Evolutionary conservation across 176 grass and related monocot species (phyloP).

Genomic region (Rhynchospora pubera): DNA sequence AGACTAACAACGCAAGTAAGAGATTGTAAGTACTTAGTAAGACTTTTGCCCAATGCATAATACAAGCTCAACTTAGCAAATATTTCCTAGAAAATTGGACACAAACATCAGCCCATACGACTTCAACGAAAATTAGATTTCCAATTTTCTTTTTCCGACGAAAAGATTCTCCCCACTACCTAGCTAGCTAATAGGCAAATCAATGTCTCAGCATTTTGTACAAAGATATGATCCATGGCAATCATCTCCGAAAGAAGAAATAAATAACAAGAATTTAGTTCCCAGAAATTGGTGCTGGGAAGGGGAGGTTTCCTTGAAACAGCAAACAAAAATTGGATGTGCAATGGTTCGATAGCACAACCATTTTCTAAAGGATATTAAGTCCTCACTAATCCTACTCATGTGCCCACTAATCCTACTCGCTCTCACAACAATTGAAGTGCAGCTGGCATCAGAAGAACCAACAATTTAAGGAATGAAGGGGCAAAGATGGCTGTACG

Average conservation of each 20-base stretch:
- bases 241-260: background rate
- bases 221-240: background rate
- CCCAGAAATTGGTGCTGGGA: background rate
- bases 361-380: background rate
- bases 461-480: background rate
- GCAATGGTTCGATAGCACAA: background rate
- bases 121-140: background rate
- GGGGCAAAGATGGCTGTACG: slow-evolving; percentile 16
- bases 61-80: background rate
- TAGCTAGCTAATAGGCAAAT: background rate
- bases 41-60: too few relatives aligned
- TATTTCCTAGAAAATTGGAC: background rate
- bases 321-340: slow-evolving; percentile 20
- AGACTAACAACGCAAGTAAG: background rate
- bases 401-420: background rate
- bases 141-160: background rate
- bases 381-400: background rate
- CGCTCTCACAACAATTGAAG: slow-evolving; percentile 7
- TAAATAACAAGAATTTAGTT: slow-evolving; percentile 5
- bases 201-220: slow-evolving; percentile 6
- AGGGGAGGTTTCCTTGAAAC: slow-evolving; percentile 2
- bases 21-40: background rate
- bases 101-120: background rate
- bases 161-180: background rate
- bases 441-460: background rate